Base-by-base conservation (phyloP, 768 basidiomycete species). In the Arthromyces matolae region DNA sequence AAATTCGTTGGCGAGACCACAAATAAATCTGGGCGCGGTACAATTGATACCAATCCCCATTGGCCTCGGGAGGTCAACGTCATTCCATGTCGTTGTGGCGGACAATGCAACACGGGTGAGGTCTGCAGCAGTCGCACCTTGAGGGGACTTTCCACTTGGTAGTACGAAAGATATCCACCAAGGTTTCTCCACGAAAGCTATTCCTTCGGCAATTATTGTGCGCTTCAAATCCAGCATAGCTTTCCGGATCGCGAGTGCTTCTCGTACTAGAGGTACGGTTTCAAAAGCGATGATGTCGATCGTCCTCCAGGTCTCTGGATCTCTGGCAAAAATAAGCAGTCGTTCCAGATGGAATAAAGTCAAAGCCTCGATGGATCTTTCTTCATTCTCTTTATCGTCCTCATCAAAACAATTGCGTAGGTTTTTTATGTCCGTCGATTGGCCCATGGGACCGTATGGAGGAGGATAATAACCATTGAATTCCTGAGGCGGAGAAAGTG, bases 141-240 rank as follows among this genome's bases (percentile, higher is more conserved):
- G 73, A 0, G 80, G 71, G 47, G 65, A 79, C 16, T 53, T 50
- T 3, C 79, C 80, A 18, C 63, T 60, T 0, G 83, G 82, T 54
- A 79, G 83, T 6, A 87, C 79, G 24, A 75, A 80, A 39, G 73
- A 79, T 48, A 89, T 79, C 86, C 86, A 91, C 84, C 86, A 91
- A 27, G 76, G 76, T 61, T 89, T 89, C 55, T 51, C 34, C 12
- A 19, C 33, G 8, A 47, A 45, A 22, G 18, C 31, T 19, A 28
- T 19, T 28, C 27, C 42, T 18, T 56, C 38, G 9, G 20, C 57
- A 12, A 22, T 42, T 14, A 56, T 36, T 16, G 59, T 55, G 5
- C 60, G 45, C 34, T 43, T 56, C 10, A 86, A 65, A 4, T 42
- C 37, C 2, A 56, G 59, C 55, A 93, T 75, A 3, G 87, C 86